Conservation (phyloP, 2,329 filamentous ascomycete genomes). For the Aspergillus vadensis region DNA sequence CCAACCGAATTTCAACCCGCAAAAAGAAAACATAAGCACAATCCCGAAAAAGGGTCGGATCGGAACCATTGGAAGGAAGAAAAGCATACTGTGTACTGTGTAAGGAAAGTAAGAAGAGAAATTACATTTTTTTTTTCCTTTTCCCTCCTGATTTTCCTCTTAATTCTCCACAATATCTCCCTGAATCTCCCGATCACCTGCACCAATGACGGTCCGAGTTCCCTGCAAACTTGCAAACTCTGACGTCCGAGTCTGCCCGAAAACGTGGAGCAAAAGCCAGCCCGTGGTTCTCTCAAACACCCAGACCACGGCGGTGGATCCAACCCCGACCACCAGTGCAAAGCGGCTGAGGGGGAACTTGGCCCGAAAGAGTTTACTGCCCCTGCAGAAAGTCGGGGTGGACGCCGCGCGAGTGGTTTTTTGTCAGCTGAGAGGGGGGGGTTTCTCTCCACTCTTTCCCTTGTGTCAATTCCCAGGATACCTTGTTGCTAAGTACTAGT, state of each 20-base stretch:
- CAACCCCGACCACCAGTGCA: neutral
- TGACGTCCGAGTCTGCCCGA: constrained; percentile 18
- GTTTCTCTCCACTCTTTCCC: neutral
- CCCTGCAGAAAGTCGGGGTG: constrained; percentile 3
- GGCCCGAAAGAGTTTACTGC: constrained; percentile 11
- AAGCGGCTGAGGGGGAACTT: constrained; percentile 1
- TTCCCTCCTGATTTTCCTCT: neutral
- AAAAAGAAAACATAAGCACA: neutral
- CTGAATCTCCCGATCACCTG: constrained; percentile 15
- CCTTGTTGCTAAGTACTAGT: neutral
- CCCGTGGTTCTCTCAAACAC: constrained; percentile 3
- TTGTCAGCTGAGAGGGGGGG: neutral
- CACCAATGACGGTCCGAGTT: neutral
- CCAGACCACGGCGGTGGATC: constrained; percentile 7
- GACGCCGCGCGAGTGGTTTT: neutral
- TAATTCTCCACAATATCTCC: constrained; percentile 4
- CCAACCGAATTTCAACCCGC: neutral
- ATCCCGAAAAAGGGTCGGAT: too few relatives aligned
- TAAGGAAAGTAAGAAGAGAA: neutral
- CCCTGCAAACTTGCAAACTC: neutral
- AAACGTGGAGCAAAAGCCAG: constrained; percentile 14
- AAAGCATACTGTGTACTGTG: neutral
- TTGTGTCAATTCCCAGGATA: constrained; percentile 5
- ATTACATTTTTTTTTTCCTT: neutral
- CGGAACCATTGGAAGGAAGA: neutral